phyloP scores from a whole-genome alignment of 2,329 filamentous ascomycete species.

The Aspergillus glaucus region DNA sequence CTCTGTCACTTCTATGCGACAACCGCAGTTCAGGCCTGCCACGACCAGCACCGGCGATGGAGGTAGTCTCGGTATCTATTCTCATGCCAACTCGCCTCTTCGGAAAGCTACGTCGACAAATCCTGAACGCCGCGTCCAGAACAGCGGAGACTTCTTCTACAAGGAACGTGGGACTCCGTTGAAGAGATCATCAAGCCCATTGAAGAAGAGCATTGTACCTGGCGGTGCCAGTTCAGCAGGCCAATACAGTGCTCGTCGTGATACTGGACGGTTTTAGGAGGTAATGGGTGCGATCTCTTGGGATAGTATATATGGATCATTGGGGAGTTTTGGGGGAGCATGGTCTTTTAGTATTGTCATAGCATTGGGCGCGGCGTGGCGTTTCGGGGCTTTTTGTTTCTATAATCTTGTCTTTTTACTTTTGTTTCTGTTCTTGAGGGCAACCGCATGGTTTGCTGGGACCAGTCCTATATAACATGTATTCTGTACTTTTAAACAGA shows the following conservation, averaged over 20 bases:
- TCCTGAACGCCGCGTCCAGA: slow-evolving; percentile 36
- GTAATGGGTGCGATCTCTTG: too few relatives aligned
- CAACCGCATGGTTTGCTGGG: neutral
- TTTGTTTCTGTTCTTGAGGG: neutral
- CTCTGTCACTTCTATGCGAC: slow-evolving; percentile 44
- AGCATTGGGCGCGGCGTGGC: slow-evolving; percentile 1
- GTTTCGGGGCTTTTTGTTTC: neutral
- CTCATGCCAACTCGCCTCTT: slow-evolving; percentile 73
- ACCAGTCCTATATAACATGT: too few relatives aligned
- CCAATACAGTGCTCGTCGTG: slow-evolving; percentile 23
- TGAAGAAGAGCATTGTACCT: slow-evolving; percentile 39
- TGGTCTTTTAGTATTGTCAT: neutral
- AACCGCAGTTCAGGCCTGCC: slow-evolving; percentile 49
- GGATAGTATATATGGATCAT: neutral
- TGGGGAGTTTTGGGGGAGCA: neutral
- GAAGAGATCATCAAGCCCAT: slow-evolving; percentile 35
- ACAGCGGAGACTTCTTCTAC: slow-evolving; percentile 31
- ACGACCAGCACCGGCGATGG: slow-evolving; percentile 51
- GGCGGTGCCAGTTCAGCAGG: slow-evolving; percentile 26
- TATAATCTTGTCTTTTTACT: neutral
- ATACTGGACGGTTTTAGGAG: slow-evolving; percentile 23
- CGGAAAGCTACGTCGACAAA: slow-evolving; percentile 67
- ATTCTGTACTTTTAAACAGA: too few relatives aligned
- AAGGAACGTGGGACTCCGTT: slow-evolving; percentile 32
- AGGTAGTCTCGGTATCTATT: slow-evolving; percentile 73